Evolutionary conservation across 768 basidiomycete species (phyloP), one percentile per base, ranked within the genome.

Genomic region (Russula virescens): DNA sequence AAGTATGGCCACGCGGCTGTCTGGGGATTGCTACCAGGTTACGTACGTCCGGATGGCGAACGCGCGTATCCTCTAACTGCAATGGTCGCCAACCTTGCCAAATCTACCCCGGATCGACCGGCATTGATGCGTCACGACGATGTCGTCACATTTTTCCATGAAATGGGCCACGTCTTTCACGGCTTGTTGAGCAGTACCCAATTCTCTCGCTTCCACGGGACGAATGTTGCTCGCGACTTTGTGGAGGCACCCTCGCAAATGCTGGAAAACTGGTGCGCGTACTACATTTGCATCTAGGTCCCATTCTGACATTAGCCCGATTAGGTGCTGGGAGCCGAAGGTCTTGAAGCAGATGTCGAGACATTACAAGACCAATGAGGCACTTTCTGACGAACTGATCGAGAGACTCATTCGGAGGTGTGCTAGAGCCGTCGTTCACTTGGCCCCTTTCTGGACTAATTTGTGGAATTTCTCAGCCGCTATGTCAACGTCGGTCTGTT

Each of bases 41-140:
- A 85, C 69, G 76, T 81, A 48, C 77, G 74, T 25, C 62, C 80
- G 0, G 74, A 83, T 60, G 86, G 85, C 47, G 79, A 79, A 55
- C 81, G 88, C 34, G 79, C 78, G 70, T 92, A 91, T 71, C 91
- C 91, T 2, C 72, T 91, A 54, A 74, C 86, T 1, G 87, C 88
- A 4, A 94, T 94, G 92, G 93, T 94, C 8, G 92, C 93, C 43
- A 94, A 94, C 72, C 81, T 95, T 11, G 89, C 92, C 5, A 95
- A 94, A 71, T 80, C 89, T 4, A 91, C 90, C 1, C 83, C 86
- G 1, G 84, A 86, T 7, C 85, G 86, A 62, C 91, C 91, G 2
- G 91, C 90, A 21, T 76, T 93, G 40, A 89, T 95, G 90, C 77
- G 83, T n/a, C 90, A 93, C 64, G 85, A 87, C 68, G 89, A 92